Evolutionary conservation across 495 filamentous ascomycete genomes (phyloP), one percentile per base, ranked within the genome.

Genomic region (Penicillium coprophilum): DNA sequence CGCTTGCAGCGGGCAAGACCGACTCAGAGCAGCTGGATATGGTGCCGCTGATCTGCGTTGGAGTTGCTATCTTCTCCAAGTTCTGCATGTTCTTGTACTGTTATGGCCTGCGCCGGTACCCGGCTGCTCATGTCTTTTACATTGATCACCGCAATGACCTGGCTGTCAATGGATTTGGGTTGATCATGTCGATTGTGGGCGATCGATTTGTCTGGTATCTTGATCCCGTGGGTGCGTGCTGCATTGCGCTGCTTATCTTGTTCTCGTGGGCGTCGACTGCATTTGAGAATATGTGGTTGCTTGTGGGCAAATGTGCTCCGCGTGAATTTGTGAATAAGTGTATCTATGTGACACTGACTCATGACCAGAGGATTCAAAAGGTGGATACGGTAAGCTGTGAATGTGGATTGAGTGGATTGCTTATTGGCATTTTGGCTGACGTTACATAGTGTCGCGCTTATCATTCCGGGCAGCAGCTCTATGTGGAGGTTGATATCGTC

Each of bases 401-500:
- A 70, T 73, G 12, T 27, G n/a, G 19, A 17, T 12, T 34, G 19
- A 11, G 17, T 27, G n/a, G 19, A 17, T 12, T 34, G 19, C 4
- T 31, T 34, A 31, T 23, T 20, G 17, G 30, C n/a, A 31, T 34
- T 30, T 20, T 44, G 30, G 24, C 55, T 51, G 24, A 46, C 28
- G 32, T 1, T 36, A 34, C 23, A 12, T 24, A 51, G 55, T 57
- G 56, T 65, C 76, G 79, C 38, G 81, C 79, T 34, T 83, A 82
- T 60, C 80, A 82, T 66, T 77, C 79, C 15, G 80, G 81, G 0
- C 75, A 80, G 55, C 71, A 79, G 27, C 81, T 79, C 57, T 83
- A 82, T 58, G 79, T 83, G 32, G 81, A 84, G 59, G 75, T 84
- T 23, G 81, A 83, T 60, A 76, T 83, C 51, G 76, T 85, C 41